These are phyloP conservation scores for Cyberlindnera euphorbiiphila DNA, from an alignment of 805 yeast species.

Conservation along the genomic window DNA sequence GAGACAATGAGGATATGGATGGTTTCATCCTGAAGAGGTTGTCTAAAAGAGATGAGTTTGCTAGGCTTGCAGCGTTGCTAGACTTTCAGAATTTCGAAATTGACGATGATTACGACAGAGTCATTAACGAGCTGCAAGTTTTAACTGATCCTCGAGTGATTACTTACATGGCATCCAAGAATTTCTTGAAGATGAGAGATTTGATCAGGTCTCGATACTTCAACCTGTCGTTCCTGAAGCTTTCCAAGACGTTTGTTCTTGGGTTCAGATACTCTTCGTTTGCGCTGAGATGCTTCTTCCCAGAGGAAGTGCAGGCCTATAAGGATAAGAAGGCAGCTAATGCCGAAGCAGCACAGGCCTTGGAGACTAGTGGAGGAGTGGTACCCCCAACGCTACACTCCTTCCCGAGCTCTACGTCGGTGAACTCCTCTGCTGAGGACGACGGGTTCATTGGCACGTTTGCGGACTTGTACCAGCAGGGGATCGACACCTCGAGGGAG, in stretches of 20 bases:
- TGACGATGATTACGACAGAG: neutral
- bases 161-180: neutral
- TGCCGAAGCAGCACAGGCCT: no score
- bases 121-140: neutral
- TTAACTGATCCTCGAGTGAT: neutral
- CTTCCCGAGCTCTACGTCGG: no score
- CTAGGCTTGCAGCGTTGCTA: neutral
- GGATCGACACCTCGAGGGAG: slow-evolving; percentile 2
- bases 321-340: no score
- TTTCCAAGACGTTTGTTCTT: slow-evolving; percentile 1
- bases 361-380: no score
- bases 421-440: neutral
- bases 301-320: slow-evolving; percentile 1
- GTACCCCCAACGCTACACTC: neutral
- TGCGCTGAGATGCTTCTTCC: slow-evolving; percentile 1
- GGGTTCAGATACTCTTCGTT: slow-evolving; percentile 1
- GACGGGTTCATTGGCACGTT: slow-evolving; percentile 6
- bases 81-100: neutral
- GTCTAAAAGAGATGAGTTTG: neutral
- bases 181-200: neutral
- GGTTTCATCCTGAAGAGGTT: neutral
- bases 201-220: neutral
- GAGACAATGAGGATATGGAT: slow-evolving; percentile 2
- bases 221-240: slow-evolving; percentile 2
- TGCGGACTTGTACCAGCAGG: slow-evolving; percentile 5